Evolutionary conservation across 192 early-diverging fungal genomes (phyloP).

Genomic region (Allomyces arbusculus): DNA sequence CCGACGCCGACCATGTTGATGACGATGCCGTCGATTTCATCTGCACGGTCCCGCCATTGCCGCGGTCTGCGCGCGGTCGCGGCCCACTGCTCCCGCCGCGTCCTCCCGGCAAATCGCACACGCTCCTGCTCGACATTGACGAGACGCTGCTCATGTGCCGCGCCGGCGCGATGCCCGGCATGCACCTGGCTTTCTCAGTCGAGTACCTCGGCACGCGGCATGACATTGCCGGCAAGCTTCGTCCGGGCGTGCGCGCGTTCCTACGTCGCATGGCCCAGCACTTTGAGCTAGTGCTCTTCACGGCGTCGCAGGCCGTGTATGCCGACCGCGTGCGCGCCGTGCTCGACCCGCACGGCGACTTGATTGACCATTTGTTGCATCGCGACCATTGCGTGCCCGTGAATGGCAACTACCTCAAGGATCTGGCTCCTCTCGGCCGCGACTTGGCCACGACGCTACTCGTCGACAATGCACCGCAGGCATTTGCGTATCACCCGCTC

Average conservation of each 20-base stretch:
- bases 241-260: constrained; percentile 42
- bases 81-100: neutral
- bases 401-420: constrained; percentile 49
- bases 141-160: constrained; percentile 52
- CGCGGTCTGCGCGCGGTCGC: neutral
- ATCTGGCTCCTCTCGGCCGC: constrained; percentile 40
- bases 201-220: constrained; percentile 35
- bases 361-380: constrained; percentile 43
- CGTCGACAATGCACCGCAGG: constrained; percentile 54
- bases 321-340: constrained; percentile 39
- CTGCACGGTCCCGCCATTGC: neutral
- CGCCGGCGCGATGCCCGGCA: constrained; percentile 24
- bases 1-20: neutral
- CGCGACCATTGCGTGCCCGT: constrained; percentile 44
- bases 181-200: constrained; percentile 41
- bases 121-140: constrained; percentile 42
- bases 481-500: constrained; percentile 49
- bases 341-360: constrained; percentile 39
- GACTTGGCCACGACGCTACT: constrained; percentile 39
- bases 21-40: neutral
- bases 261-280: constrained; percentile 29
- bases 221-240: constrained; percentile 42
- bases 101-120: constrained; percentile 1
- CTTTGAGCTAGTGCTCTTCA: constrained; percentile 55
- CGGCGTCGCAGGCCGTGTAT: constrained; percentile 51